Evolutionary conservation across 768 basidiomycete species (phyloP), one percentile per base, ranked within the genome.

Genomic region (Obba rivulosa): DNA sequence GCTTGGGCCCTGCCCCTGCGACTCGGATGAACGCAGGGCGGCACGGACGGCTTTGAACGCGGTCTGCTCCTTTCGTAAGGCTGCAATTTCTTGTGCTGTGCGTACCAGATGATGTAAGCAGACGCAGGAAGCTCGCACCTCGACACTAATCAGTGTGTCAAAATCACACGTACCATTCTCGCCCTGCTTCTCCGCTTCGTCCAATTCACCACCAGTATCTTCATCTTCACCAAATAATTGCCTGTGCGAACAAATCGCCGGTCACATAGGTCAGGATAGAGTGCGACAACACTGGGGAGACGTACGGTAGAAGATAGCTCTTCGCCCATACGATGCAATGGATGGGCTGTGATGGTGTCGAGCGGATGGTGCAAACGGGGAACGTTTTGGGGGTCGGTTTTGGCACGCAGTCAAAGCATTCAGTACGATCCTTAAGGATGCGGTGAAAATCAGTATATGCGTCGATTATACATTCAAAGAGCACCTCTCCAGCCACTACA

Each of bases 311-410:
- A 11, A 99, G 81, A 70, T 98, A 98, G 49, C 83, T 93, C 66
- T 98, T 99, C 24, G 92, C 92, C 96, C 96, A 99, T 2, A 97
- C 94, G 42, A 99, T 97, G 61, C 95, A 99, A 60, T 99, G 96
- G 43, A 98, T 96, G 0, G 96, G 92, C 55, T 95, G 94, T 49
- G 87, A 91, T 0, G 96, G 96, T 0, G 96, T 98, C 2, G 92
- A 92, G 34, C 95, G 84, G 56, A 99, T 98, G 0, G 96, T 98
- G 65, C 96, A 99, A 9, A 98, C 94, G 0, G 96, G 94, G 62
- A 92, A 98, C 0, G 91, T 87, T 63, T 93, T 98, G 0, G 93
- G 92, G 0, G 88, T 87, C 1, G 87, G 85, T 63, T 98, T 97
- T 4, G 86, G 80, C n/a, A 90, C 76, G 57, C 96, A 99, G 61